Conservation (phyloP, 192 early-diverging fungal genomes). For the Linnemannia zychae region DNA sequence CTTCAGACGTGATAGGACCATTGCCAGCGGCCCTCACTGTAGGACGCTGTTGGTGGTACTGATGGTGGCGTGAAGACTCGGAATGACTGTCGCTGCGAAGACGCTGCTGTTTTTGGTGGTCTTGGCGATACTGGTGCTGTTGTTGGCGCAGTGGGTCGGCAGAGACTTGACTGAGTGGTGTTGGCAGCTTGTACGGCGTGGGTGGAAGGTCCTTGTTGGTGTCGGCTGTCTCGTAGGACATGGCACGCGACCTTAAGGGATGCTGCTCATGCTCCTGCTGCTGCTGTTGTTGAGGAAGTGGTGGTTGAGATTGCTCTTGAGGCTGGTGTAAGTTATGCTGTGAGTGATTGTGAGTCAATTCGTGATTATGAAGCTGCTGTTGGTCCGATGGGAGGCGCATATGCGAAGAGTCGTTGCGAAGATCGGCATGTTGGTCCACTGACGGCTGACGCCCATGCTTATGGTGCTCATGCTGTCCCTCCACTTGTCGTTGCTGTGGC, state of each 20-base stretch:
- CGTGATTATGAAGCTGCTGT: neutral
- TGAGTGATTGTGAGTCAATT: slow-evolving; percentile 5
- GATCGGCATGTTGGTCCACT: neutral
- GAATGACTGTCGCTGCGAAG: slow-evolving; percentile 29
- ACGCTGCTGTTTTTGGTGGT: slow-evolving; percentile 12
- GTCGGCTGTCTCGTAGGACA: slow-evolving; percentile 16
- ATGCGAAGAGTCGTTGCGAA: neutral
- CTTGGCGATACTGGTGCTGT: neutral
- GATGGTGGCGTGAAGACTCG: slow-evolving; percentile 9
- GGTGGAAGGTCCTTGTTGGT: slow-evolving; percentile 41
- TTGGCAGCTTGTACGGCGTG: slow-evolving; percentile 12
- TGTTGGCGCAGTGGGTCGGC: neutral
- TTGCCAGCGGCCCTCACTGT: neutral
- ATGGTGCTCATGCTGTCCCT: neutral
- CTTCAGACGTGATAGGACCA: slow-evolving; percentile 17
- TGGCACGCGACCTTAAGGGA: slow-evolving; percentile 2
- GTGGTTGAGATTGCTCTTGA: slow-evolving; percentile 5
- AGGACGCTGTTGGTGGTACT: neutral
- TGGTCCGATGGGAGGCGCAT: neutral
- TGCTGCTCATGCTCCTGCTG: no score
- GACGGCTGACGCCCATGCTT: neutral
- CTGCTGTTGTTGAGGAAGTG: slow-evolving; percentile 17
- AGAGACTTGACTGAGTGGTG: neutral
- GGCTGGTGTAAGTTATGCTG: slow-evolving; percentile 5
- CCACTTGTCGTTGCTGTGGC: slow-evolving; percentile 8